Evolutionary conservation across 495 filamentous ascomycete species (phyloP).

Genomic region (Penicillium longicatenatum): DNA sequence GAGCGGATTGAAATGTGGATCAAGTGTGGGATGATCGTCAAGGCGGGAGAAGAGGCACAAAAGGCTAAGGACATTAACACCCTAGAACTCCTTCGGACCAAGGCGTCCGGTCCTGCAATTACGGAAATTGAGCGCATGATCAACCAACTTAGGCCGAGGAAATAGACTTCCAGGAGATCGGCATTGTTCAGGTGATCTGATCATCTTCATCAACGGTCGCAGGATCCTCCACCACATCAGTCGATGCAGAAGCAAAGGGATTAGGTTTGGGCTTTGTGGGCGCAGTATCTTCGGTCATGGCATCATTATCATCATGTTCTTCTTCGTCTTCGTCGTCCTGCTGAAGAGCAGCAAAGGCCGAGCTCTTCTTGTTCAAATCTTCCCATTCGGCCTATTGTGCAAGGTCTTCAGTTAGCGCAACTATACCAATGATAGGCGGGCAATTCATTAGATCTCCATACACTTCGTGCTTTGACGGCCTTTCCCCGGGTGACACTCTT

Average conservation of each 20-base stretch:
- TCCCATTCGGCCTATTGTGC: constrained; percentile 42
- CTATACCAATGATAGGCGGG: background rate
- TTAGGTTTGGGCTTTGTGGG: constrained; percentile 19
- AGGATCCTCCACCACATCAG: constrained; percentile 21
- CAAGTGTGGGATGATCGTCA: constrained; percentile 87
- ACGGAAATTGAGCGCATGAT: constrained; percentile 66
- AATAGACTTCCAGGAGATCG: constrained; percentile 31
- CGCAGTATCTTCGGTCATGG: constrained; percentile 36
- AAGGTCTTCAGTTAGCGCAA: constrained; percentile 20
- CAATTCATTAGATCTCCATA: constrained; percentile 25
- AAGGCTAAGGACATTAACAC: constrained; percentile 75
- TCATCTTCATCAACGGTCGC: constrained; percentile 40
- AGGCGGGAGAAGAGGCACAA: constrained; percentile 90
- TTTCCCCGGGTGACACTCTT: constrained; percentile 64
- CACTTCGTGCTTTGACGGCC: constrained; percentile 51
- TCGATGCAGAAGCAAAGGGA: constrained; percentile 18
- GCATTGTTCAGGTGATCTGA: constrained; percentile 44
- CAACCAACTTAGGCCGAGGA: constrained; percentile 52
- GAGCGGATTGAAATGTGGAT: constrained; percentile 91
- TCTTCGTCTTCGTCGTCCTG: constrained; percentile 28
- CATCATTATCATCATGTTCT: constrained; percentile 31
- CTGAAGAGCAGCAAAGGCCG: constrained; percentile 35
- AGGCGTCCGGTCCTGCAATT: constrained; percentile 55
- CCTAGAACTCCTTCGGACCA: constrained; percentile 58
- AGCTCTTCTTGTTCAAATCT: constrained; percentile 41